Base-by-base conservation (phyloP, 805 yeast genomes). In the Barnettozyma wickerhamii region DNA sequence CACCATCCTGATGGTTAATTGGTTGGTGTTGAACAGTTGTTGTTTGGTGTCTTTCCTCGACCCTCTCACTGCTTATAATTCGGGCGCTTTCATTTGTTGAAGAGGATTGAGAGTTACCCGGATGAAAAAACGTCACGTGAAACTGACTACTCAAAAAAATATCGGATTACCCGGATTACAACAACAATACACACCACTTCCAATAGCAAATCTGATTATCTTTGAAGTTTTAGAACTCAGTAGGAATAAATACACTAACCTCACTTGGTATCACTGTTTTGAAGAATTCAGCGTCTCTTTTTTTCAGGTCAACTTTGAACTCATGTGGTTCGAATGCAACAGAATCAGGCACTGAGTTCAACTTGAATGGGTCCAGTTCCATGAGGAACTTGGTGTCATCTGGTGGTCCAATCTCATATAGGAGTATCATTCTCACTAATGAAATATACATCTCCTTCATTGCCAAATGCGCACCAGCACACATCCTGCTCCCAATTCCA, bases 401-500 rank as follows among this genome's bases (percentile, higher is more conserved):
- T 0, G 83, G 79, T 10, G 64, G 53, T n/a, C 54, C 53, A 12
- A 83, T 66, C 37, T 70, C 63, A 52, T 75, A 85, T 19, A 70
- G 50, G 2, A 79, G 53, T 2, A 84, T 54, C 38, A 79, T 53
- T 38, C 86, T 72, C 43, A 76, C 62, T 15, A 78, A 56, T 14
- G 82, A 56, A 4, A 75, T 65, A 51, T 84, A 85, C 51, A 84
- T 63, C 55, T 84, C 89, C 40, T 76, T 72, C 49, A 69, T 66
- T 0, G 89, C 89, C 36, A 84, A 65, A 39, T 73, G 70, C 35
- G 72, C 71, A 0, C 93, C 95, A 0, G 82, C 70, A 56, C 95
- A 85, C 78, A 72, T 79, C 41, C 95, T 60, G 1, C 81, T 66
- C 0, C 95, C 95, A 15, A 75, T 72, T 1, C 93, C 95, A 59